Conservation (phyloP, 768 basidiomycete species). For the Lactifluus volemus region DNA sequence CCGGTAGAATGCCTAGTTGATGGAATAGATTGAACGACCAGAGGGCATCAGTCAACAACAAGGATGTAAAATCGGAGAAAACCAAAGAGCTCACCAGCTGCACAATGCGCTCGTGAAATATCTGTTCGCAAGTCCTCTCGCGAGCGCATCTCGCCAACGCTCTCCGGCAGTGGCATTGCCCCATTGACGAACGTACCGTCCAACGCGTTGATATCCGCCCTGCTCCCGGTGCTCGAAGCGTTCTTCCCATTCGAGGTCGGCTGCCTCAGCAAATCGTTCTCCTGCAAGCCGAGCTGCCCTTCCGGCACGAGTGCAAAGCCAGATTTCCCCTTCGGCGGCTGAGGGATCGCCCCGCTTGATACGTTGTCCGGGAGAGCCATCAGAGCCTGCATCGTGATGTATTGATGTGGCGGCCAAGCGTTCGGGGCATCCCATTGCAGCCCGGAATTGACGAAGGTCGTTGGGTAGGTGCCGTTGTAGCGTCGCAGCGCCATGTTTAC, state of each 20-base stretch:
- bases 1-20: constrained; percentile 70
- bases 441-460: constrained; percentile 45
- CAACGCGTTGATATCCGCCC: constrained; percentile 51
- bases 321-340: too few relatives aligned
- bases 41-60: too few relatives aligned
- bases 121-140: constrained; percentile 73
- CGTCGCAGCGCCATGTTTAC: constrained; percentile 65
- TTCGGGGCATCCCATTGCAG: constrained; percentile 56
- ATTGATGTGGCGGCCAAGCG: constrained; percentile 39
- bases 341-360: too few relatives aligned
- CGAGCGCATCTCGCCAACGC: constrained; percentile 55
- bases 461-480: constrained; percentile 59
- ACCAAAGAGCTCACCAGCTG: constrained; percentile 56
- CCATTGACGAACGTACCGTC: constrained; percentile 57
- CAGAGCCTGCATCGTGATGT: too few relatives aligned
- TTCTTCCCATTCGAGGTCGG: constrained; percentile 37
- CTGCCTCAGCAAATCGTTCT: constrained; percentile 65
- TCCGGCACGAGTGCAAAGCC: constrained; percentile 50
- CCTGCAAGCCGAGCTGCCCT: constrained; percentile 75
- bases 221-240: constrained; percentile 42
- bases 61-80: not conserved
- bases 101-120: constrained; percentile 79
- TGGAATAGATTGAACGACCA: not conserved
- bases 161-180: constrained; percentile 53
- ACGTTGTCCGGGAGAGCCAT: constrained; percentile 22